These are phyloP conservation scores for Solanum chacoense DNA, from an alignment of 305 asterid genomes.

Conservation along the genomic window DNA sequence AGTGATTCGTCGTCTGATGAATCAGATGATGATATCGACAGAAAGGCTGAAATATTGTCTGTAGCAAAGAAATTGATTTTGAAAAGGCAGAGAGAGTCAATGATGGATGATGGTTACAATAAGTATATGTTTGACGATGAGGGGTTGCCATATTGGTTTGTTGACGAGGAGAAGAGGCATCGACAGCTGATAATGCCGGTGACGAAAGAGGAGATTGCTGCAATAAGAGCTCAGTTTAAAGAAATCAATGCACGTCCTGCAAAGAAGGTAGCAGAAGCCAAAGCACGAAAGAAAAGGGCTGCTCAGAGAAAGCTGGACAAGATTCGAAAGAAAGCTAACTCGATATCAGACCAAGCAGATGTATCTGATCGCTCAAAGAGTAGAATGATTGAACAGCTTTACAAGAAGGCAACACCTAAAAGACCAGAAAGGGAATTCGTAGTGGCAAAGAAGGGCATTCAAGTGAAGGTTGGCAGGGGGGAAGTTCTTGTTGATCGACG, in stretches of 20 bases:
- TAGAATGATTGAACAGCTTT: constrained; percentile 68
- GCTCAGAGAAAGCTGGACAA: constrained; percentile 51
- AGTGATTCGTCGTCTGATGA: constrained; percentile 46
- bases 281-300: constrained; percentile 72
- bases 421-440: constrained; percentile 57
- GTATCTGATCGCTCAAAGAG: constrained; percentile 63
- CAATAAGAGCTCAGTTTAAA: constrained; percentile 72
- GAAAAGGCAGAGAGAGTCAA: constrained; percentile 65
- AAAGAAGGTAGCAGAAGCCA: constrained; percentile 86
- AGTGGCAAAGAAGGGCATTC: constrained; percentile 85
- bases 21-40: constrained; percentile 31
- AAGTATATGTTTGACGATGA: constrained; percentile 55
- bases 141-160: constrained; percentile 77
- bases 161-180: constrained; percentile 67
- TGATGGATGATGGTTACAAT: constrained; percentile 77
- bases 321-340: constrained; percentile 66
- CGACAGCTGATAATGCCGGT: constrained; percentile 52
- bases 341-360: constrained; percentile 67
- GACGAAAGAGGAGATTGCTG: constrained; percentile 65
- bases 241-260: constrained; percentile 81
- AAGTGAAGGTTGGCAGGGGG: constrained; percentile 62
- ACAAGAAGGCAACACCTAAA: constrained; percentile 56
- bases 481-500: constrained; percentile 66
- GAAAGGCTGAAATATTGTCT: constrained; percentile 75
- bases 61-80: constrained; percentile 65